A percentile compares a stretch with the other conserved stretches of the same genome.
phyloP scores from a whole-genome alignment of 2,329 filamentous ascomycete genomes.

The Capronia coronata region DNA sequence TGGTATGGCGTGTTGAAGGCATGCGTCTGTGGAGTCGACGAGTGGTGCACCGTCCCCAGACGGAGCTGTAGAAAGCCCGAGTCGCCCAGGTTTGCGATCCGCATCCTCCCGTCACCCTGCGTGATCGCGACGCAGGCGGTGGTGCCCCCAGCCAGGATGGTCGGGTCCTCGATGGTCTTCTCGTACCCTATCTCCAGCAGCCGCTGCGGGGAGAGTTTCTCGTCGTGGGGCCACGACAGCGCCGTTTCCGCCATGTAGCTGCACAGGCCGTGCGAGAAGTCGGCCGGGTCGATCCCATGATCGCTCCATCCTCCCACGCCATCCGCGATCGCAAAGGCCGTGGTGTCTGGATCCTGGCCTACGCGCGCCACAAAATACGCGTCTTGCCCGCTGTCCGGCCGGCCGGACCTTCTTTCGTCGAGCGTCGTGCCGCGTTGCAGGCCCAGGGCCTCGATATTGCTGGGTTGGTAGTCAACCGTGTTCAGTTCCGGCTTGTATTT shows the following conservation, averaged over 20 bases:
- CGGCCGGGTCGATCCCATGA: slow-evolving; percentile 84
- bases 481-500: slow-evolving; percentile 62
- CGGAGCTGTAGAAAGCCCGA: slow-evolving; percentile 86
- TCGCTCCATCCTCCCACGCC: slow-evolving; percentile 94
- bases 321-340: slow-evolving; percentile 86
- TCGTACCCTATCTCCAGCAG: slow-evolving; percentile 83
- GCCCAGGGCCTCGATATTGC: slow-evolving; percentile 34
- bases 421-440: slow-evolving; percentile 33
- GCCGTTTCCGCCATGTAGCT: slow-evolving; percentile 82
- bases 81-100: slow-evolving; percentile 91
- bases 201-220: slow-evolving; percentile 52
- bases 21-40: slow-evolving; percentile 83
- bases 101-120: slow-evolving; percentile 63
- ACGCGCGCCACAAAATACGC: slow-evolving; percentile 86
- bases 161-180: slow-evolving; percentile 65
- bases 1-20: slow-evolving; percentile 98
- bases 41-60: slow-evolving; percentile 74
- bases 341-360: slow-evolving; percentile 61
- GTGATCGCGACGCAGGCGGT: slow-evolving; percentile 86
- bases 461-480: slow-evolving; percentile 64
- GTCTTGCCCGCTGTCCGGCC: slow-evolving; percentile 83
- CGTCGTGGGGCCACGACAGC: slow-evolving; percentile 46
- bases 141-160: slow-evolving; percentile 75
- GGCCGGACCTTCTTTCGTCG: slow-evolving; percentile 55
- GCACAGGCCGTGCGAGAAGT: slow-evolving; percentile 91